A percentile compares a stretch with the other conserved stretches of the same genome.
phyloP scores from a whole-genome alignment of 257 asterid genomes.

The Petrea volubilis region DNA sequence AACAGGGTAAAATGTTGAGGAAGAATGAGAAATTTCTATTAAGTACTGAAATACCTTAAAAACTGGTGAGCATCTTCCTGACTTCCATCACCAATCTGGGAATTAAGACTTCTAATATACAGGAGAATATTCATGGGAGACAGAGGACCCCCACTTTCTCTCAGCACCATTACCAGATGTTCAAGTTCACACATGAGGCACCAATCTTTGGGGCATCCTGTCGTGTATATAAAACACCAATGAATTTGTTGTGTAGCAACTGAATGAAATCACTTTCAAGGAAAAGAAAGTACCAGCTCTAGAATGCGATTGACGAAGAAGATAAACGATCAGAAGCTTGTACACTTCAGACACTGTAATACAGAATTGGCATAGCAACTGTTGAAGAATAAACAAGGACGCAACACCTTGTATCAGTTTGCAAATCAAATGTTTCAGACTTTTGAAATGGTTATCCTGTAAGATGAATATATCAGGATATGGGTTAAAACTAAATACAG shows the following conservation, averaged over 20 bases:
- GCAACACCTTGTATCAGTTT: not conserved
- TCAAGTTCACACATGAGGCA: slow-evolving; percentile 93
- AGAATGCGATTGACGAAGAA: slow-evolving; percentile 78
- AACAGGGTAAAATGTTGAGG: not conserved
- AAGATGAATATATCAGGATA: not conserved
- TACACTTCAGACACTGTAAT: slow-evolving; percentile 80
- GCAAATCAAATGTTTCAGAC: not conserved
- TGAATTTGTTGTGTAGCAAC: not conserved
- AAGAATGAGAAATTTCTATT: not conserved
- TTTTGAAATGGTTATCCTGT: not conserved
- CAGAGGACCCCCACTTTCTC: slow-evolving; percentile 68
- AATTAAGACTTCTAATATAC: slow-evolving; percentile 64
- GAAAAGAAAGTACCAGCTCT: slow-evolving; percentile 55
- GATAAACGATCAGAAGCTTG: slow-evolving; percentile 74
- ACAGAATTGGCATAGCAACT: slow-evolving; percentile 95
- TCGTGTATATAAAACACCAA: slow-evolving; percentile 7
- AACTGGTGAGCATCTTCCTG: slow-evolving; percentile 98
- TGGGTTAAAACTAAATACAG: slow-evolving; percentile 13
- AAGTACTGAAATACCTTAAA: slow-evolving; percentile 50
- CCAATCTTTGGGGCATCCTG: slow-evolving; percentile 79
- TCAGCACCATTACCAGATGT: slow-evolving; percentile 57
- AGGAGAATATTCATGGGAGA: slow-evolving; percentile 69
- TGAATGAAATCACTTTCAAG: not conserved
- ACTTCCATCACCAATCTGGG: slow-evolving; percentile 88
- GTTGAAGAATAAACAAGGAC: slow-evolving; percentile 32